phyloP scores from a whole-genome alignment of 2,329 filamentous ascomycete genomes.

The Aspergillus luchuensis region DNA sequence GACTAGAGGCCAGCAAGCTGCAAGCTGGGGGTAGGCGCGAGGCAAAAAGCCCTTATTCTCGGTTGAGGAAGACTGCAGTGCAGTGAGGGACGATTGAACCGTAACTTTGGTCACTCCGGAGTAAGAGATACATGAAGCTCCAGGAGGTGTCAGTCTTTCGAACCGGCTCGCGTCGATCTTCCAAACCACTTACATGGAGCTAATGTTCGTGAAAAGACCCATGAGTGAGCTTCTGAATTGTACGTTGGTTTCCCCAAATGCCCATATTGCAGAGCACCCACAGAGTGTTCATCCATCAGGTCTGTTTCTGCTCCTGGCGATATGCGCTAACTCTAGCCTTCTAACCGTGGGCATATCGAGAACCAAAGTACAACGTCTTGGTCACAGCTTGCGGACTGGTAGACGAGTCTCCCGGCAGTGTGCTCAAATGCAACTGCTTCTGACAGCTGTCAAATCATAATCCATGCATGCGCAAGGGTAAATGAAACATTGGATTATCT shows the following conservation, averaged over 20 bases:
- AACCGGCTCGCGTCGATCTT: neutral
- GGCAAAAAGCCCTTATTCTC: slow-evolving; percentile 29
- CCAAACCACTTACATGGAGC: slow-evolving; percentile 27
- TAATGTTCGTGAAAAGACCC: slow-evolving; percentile 51
- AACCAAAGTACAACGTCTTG: slow-evolving; percentile 2
- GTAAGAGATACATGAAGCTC: slow-evolving; percentile 32
- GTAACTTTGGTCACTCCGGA: slow-evolving; percentile 33
- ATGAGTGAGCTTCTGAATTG: slow-evolving; percentile 48
- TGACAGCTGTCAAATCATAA: slow-evolving; percentile 8
- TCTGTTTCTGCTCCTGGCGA: slow-evolving; percentile 39
- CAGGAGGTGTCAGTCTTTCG: slow-evolving; percentile 5
- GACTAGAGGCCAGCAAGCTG: slow-evolving; percentile 34
- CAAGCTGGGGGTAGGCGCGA: slow-evolving; percentile 38
- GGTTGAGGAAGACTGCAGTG: slow-evolving; percentile 18
- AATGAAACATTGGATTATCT: neutral
- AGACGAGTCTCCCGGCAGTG: neutral
- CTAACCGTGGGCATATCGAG: slow-evolving; percentile 34
- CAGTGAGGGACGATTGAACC: slow-evolving; percentile 26
- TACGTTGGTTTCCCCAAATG: slow-evolving; percentile 58
- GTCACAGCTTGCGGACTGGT: neutral
- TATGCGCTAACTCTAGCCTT: slow-evolving; percentile 25
- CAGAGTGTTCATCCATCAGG: slow-evolving; percentile 60
- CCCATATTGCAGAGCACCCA: slow-evolving; percentile 58
- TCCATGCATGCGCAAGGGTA: slow-evolving; percentile 8
- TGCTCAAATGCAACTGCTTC: slow-evolving; percentile 4